Conservation (phyloP, 2,329 filamentous ascomycete species). For the Knufia petricola region DNA sequence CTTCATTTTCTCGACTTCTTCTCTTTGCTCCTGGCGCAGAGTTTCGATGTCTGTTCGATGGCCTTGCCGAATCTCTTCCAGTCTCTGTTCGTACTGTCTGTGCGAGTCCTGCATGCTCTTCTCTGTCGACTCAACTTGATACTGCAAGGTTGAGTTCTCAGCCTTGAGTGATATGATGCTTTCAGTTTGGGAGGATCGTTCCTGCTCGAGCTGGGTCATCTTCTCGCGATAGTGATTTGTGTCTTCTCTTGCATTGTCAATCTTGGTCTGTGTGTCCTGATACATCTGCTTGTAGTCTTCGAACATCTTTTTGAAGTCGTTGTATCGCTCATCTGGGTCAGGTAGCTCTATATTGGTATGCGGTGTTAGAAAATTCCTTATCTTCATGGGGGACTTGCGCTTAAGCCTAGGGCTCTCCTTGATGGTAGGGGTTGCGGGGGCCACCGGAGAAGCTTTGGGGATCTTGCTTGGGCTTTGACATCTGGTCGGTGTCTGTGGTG, state of each 20-base stretch:
- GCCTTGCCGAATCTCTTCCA: slow-evolving; percentile 45
- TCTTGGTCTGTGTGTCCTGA: slow-evolving; percentile 57
- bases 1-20: slow-evolving; percentile 49
- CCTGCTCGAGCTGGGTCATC: slow-evolving; percentile 50
- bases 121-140: slow-evolving; percentile 41
- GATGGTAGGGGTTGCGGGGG: slow-evolving; percentile 25
- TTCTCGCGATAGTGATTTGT: slow-evolving; percentile 64
- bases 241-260: slow-evolving; percentile 61
- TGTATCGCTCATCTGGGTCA: slow-evolving; percentile 69
- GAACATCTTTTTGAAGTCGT: slow-evolving; percentile 66
- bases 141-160: slow-evolving; percentile 57
- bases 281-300: slow-evolving; percentile 63
- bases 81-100: slow-evolving; percentile 42
- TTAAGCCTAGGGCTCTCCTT: slow-evolving; percentile 26
- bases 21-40: slow-evolving; percentile 34
- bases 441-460: slow-evolving; percentile 16
- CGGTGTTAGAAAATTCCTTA: slow-evolving; percentile 54
- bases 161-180: slow-evolving; percentile 48
- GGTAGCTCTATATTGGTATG: slow-evolving; percentile 69
- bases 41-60: slow-evolving; percentile 37
- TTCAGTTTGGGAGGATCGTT: slow-evolving; percentile 41
- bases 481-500: slow-evolving; percentile 9
- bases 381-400: slow-evolving; percentile 27
- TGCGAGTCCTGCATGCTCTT: slow-evolving; percentile 43
- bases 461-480: slow-evolving; percentile 18